These are phyloP conservation scores for Colletotrichum brevisporum DNA, from an alignment of 2,329 filamentous ascomycete species.

Conservation along the genomic window DNA sequence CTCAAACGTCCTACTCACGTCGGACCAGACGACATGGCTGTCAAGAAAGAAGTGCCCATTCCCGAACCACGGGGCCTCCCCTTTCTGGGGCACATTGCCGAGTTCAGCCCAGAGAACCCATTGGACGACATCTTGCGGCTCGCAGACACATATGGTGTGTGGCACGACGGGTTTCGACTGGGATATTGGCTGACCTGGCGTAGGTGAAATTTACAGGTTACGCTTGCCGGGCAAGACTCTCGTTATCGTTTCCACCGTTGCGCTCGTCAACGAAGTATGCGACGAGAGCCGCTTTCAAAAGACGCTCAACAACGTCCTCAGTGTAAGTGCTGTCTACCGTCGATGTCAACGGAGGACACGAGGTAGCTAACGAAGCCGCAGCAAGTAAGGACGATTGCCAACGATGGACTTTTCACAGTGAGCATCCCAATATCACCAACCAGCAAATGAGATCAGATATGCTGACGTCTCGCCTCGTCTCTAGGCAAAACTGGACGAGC, in stretches of 20 bases:
- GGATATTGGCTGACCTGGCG: not conserved
- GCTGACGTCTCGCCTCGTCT: not conserved
- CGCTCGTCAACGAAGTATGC: constrained; percentile 73
- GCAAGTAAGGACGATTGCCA: constrained; percentile 71
- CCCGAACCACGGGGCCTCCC: constrained; percentile 72
- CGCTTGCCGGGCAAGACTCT: constrained; percentile 60
- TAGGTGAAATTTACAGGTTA: constrained; percentile 74
- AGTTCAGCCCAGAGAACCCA: constrained; percentile 73
- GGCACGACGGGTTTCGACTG: not conserved
- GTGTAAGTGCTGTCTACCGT: not conserved
- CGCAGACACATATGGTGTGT: constrained; percentile 75
- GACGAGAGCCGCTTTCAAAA: constrained; percentile 78
- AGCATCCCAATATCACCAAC: not conserved
- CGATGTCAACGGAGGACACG: not conserved
- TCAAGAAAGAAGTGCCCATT: constrained; percentile 37
- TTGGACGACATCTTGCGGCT: constrained; percentile 68
- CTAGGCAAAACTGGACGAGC: constrained; percentile 38
- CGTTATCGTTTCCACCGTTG: constrained; percentile 67
- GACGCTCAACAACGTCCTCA: constrained; percentile 62
- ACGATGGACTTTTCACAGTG: constrained; percentile 49
- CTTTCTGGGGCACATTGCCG: constrained; percentile 74
- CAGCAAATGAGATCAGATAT: not conserved
- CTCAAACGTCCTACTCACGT: no score
- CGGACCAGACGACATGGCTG: constrained; percentile 44
- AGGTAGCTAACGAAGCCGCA: constrained; percentile 33